A percentile compares a stretch with the other conserved stretches of the same genome.
phyloP scores from a whole-genome alignment of 73 alveolate genomes.

The Paramecium sonneborni region DNA sequence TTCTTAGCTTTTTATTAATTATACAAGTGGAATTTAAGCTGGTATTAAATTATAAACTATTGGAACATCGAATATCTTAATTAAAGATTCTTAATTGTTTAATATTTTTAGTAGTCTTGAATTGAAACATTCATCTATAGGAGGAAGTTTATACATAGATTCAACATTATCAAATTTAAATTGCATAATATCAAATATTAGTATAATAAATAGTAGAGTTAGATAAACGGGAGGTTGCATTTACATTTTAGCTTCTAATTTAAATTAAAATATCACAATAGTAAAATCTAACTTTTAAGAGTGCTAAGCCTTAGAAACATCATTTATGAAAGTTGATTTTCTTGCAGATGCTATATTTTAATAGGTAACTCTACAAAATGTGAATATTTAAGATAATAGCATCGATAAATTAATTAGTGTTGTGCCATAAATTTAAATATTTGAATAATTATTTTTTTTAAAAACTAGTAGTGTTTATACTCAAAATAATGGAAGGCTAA shows the following conservation, averaged over 20 bases:
- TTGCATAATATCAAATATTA: neutral
- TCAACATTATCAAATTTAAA: neutral
- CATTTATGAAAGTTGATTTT: conserved; percentile 9
- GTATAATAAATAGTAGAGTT: neutral
- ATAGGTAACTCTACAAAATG: neutral
- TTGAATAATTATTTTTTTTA: neutral
- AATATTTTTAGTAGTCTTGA: neutral
- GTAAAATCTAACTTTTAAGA: neutral
- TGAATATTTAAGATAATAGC: neutral
- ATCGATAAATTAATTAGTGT: neutral
- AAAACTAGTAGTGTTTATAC: neutral
- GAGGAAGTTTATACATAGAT: conserved; percentile 13
- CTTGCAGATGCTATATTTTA: neutral
- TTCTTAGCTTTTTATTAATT: neutral
- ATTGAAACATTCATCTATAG: conserved; percentile 4
- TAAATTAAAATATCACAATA: neutral
- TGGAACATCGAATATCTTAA: neutral
- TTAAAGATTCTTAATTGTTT: neutral
- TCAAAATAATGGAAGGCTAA: neutral
- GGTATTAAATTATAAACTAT: neutral
- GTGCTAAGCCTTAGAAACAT: neutral
- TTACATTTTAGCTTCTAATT: neutral
- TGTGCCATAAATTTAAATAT: neutral
- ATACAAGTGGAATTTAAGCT: conserved; percentile 19
- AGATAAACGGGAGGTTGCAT: conserved; percentile 35